These are phyloP conservation scores for Acacia melanoxylon DNA, from an alignment of 306 rosid species.

Conservation along the genomic window DNA sequence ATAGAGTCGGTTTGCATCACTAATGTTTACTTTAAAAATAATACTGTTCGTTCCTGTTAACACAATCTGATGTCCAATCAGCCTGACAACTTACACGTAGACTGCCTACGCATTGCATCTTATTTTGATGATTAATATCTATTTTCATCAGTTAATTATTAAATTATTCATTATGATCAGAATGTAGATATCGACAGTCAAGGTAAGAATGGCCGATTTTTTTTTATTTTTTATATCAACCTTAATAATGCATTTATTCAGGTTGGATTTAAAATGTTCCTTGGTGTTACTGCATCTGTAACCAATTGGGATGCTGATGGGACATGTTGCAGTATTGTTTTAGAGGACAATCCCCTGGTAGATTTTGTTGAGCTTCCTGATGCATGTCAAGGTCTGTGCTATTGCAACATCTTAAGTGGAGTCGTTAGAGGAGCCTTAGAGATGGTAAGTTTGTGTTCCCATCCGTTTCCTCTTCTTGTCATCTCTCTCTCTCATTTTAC, in stretches of 20 bases:
- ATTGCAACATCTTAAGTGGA: slow-evolving; percentile 93
- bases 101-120: neutral
- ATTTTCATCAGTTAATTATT: neutral
- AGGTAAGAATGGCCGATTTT: neutral
- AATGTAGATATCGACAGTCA: neutral
- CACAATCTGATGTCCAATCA: neutral
- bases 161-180: neutral
- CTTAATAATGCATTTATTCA: slow-evolving; percentile 38
- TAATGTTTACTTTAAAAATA: neutral
- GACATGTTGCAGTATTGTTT: slow-evolving; percentile 82
- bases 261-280: slow-evolving; percentile 95
- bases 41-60: neutral
- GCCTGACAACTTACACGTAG: neutral
- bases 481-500: neutral
- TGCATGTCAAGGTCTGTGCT: slow-evolving; percentile 87
- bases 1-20: neutral
- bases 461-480: slow-evolving; percentile 12
- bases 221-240: neutral
- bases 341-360: slow-evolving; percentile 96
- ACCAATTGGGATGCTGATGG: slow-evolving; percentile 95
- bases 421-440: slow-evolving; percentile 95
- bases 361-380: slow-evolving; percentile 98
- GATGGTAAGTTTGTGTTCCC: slow-evolving; percentile 64
- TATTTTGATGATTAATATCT: neutral
- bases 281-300: slow-evolving; percentile 93